A percentile compares a stretch with the other conserved stretches of the same genome.
Evolutionary conservation across 2,329 filamentous ascomycete genomes (phyloP).

Genomic region (Diaporthe batatas): DNA sequence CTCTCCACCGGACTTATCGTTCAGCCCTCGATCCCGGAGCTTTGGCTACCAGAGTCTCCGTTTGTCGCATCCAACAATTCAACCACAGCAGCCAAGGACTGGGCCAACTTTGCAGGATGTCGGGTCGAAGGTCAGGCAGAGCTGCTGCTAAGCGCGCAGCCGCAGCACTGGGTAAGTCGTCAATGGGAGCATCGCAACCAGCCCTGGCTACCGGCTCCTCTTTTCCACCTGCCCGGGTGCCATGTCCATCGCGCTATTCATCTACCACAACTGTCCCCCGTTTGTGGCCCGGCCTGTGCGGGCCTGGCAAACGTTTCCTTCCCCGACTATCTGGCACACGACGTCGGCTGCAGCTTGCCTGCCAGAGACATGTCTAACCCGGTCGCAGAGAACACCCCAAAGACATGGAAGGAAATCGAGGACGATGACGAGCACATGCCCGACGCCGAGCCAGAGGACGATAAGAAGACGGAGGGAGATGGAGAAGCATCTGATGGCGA

Average conservation of each 20-base stretch:
- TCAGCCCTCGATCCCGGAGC: neutral
- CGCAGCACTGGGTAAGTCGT: conserved; percentile 56
- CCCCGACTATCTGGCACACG: neutral
- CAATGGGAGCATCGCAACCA: conserved; percentile 11
- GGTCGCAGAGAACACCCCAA: conserved; percentile 61
- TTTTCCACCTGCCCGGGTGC: neutral
- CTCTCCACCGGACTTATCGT: neutral
- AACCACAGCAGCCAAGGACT: neutral
- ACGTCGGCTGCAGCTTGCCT: neutral
- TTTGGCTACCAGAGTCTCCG: neutral
- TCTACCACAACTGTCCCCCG: neutral
- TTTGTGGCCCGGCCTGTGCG: neutral
- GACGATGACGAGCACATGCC: conserved; percentile 61
- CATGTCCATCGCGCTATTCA: neutral
- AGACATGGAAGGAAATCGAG: conserved; percentile 57
- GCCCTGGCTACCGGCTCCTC: neutral
- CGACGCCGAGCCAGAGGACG: conserved; percentile 57
- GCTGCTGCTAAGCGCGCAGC: conserved; percentile 60
- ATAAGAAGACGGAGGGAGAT: conserved; percentile 52
- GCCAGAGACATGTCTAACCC: conserved; percentile 9
- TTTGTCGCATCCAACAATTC: neutral
- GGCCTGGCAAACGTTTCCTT: neutral
- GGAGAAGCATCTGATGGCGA: conserved; percentile 54
- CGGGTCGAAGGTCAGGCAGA: conserved; percentile 57
- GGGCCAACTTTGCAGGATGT: conserved; percentile 38